Conservation (phyloP, 768 basidiomycete genomes). For the Suillus weaverae region DNA sequence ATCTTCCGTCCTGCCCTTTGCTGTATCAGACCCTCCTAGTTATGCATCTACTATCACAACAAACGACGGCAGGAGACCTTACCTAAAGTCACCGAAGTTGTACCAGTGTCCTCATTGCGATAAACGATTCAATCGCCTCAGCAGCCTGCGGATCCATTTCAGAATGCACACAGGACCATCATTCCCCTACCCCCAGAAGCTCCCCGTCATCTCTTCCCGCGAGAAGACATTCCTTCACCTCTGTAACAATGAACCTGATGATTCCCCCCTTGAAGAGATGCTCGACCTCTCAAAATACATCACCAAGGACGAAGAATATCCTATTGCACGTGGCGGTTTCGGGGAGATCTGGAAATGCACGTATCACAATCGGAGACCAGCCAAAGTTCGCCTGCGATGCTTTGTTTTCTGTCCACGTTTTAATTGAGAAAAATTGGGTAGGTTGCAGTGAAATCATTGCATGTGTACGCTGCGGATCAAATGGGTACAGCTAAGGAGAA, state of each 20-base stretch:
- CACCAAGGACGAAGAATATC: neutral
- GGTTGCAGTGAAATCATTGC: conserved; percentile 5
- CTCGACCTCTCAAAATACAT: conserved; percentile 5
- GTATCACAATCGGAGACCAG: neutral
- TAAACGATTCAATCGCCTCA: conserved; percentile 43
- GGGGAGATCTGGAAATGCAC: conserved; percentile 8
- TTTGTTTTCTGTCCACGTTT: neutral
- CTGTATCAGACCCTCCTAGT: conserved; percentile 30
- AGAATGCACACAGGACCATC: conserved; percentile 39
- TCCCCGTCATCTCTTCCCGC: neutral
- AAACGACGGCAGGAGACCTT: conserved; percentile 28
- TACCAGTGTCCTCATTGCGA: conserved; percentile 39
- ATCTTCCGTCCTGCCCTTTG: conserved; percentile 35
- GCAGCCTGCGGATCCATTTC: conserved; percentile 42
- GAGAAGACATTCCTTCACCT: no score
- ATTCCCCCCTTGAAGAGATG: neutral
- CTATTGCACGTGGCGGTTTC: conserved; percentile 1
- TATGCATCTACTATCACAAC: conserved; percentile 26
- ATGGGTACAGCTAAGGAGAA: neutral
- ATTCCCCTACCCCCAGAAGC: neutral
- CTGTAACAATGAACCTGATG: no score
- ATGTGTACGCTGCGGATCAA: neutral
- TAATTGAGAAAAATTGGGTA: neutral
- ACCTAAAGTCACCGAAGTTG: conserved; percentile 32
- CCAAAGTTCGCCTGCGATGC: neutral